Conservation (phyloP, 768 basidiomycete species). For the Filobasidium floriforme region DNA sequence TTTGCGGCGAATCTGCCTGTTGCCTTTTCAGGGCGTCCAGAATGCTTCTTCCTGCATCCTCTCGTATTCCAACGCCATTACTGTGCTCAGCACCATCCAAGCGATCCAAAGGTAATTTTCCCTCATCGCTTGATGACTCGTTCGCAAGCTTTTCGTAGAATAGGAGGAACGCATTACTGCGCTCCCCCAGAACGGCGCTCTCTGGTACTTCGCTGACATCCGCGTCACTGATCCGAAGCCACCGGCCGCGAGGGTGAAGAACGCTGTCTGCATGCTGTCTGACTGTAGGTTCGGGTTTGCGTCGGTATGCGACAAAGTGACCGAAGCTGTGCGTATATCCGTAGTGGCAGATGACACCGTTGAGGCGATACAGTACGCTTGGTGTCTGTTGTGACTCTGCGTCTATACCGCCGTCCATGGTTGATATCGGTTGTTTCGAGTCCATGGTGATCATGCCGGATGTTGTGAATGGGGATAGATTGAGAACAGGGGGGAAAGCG, state of each 20-base stretch:
- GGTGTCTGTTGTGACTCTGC: slow-evolving; percentile 1
- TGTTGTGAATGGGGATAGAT: slow-evolving; percentile 80
- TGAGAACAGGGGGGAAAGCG: slow-evolving; percentile 75
- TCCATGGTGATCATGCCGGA: slow-evolving; percentile 65
- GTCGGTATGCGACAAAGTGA: slow-evolving; percentile 85
- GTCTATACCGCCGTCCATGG: not conserved
- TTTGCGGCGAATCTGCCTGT: too few relatives aligned
- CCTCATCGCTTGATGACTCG: not conserved
- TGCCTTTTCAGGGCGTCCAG: too few relatives aligned
- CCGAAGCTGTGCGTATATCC: slow-evolving; percentile 80
- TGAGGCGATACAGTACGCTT: slow-evolving; percentile 71
- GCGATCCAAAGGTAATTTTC: not conserved
- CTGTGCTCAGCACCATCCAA: too few relatives aligned
- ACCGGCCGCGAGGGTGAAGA: slow-evolving; percentile 46
- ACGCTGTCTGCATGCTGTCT: slow-evolving; percentile 40
- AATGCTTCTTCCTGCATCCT: too few relatives aligned
- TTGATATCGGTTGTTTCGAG: slow-evolving; percentile 65
- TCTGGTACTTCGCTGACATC: slow-evolving; percentile 49
- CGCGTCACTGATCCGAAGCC: slow-evolving; percentile 85
- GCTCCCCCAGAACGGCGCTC: slow-evolving; percentile 52
- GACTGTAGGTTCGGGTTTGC: slow-evolving; percentile 56
- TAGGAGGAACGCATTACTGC: slow-evolving; percentile 71
- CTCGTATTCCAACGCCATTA: too few relatives aligned
- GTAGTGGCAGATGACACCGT: slow-evolving; percentile 83
- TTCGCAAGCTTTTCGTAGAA: slow-evolving; percentile 70